Percentiles rank a stretch among this genome's conserved stretches.
phyloP scores from a whole-genome alignment of 371 early-diverging fungal genomes.

The Thermomucor indicae-seudaticae region DNA sequence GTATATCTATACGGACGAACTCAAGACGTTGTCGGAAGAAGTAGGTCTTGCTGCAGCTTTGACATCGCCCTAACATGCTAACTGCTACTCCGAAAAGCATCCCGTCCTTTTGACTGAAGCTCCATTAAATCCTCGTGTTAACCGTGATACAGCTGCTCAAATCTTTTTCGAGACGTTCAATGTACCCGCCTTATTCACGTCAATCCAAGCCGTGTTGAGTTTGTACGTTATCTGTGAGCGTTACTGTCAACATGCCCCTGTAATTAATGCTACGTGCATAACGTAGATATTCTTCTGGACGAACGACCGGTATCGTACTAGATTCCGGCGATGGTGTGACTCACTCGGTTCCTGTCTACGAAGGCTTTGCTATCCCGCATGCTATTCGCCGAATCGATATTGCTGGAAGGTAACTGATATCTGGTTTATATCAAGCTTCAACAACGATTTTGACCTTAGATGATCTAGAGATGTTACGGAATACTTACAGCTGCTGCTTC shows the following conservation, averaged over 20 bases:
- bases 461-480: slow-evolving; percentile 80
- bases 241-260: too few relatives aligned
- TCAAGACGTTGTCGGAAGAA: slow-evolving; percentile 92
- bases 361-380: slow-evolving; percentile 94
- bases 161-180: slow-evolving; percentile 98
- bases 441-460: not conserved
- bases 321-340: slow-evolving; percentile 95
- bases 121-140: slow-evolving; percentile 84
- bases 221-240: slow-evolving; percentile 60
- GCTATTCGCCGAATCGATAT: slow-evolving; percentile 90
- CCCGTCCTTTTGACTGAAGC: slow-evolving; percentile 95
- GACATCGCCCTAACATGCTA: not conserved
- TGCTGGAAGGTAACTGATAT: slow-evolving; percentile 71
- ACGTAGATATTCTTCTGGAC: slow-evolving; percentile 60
- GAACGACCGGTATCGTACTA: slow-evolving; percentile 94
- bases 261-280: not conserved
- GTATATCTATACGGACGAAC: slow-evolving; percentile 90
- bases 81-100: slow-evolving; percentile 54
- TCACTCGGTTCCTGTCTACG: slow-evolving; percentile 93
- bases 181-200: slow-evolving; percentile 91
- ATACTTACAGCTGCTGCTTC: slow-evolving; percentile 79
- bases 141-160: slow-evolving; percentile 91
- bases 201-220: slow-evolving; percentile 93
- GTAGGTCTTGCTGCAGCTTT: slow-evolving; percentile 35
- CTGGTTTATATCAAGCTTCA: too few relatives aligned